Percentiles rank a stretch among this genome's conserved stretches.
Evolutionary conservation across 2,329 filamentous ascomycete species (phyloP).

Genomic region (Ustulina deusta): DNA sequence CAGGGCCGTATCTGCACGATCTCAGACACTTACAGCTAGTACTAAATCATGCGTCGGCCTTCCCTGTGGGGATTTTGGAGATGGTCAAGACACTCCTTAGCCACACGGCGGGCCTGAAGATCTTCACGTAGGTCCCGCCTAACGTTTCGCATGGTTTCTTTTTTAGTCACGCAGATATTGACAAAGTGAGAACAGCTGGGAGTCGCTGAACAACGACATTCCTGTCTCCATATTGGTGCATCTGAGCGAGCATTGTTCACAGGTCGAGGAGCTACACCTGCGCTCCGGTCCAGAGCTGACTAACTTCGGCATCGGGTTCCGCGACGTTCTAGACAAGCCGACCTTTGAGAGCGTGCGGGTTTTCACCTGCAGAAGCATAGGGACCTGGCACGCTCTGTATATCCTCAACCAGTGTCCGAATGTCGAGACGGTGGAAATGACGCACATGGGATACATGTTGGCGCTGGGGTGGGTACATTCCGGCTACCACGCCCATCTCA

Average conservation of each 20-base stretch:
- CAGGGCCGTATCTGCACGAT: slow-evolving; percentile 30
- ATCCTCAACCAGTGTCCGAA: slow-evolving; percentile 21
- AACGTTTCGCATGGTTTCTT: no score
- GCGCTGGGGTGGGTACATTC: slow-evolving; percentile 19
- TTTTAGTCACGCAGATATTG: not conserved
- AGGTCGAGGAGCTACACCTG: slow-evolving; percentile 32
- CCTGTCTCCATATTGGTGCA: slow-evolving; percentile 21
- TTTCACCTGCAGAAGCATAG: slow-evolving; percentile 24
- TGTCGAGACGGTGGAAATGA: slow-evolving; percentile 30
- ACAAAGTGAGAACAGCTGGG: slow-evolving; percentile 27
- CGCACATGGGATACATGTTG: slow-evolving; percentile 17
- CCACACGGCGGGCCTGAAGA: slow-evolving; percentile 18
- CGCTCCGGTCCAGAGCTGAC: slow-evolving; percentile 18
- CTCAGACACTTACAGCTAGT: slow-evolving; percentile 24
- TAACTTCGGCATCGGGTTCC: slow-evolving; percentile 11
- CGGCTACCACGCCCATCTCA: slow-evolving; percentile 25
- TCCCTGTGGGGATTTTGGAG: slow-evolving; percentile 18
- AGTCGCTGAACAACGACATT: slow-evolving; percentile 24
- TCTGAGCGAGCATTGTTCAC: slow-evolving; percentile 15
- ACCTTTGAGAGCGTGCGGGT: slow-evolving; percentile 24
- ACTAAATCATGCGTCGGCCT: slow-evolving; percentile 20
- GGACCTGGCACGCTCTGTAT: slow-evolving; percentile 15
- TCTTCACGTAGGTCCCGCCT: slow-evolving; percentile 29
- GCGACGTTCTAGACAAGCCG: slow-evolving; percentile 17
- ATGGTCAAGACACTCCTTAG: slow-evolving; percentile 24